These are phyloP conservation scores for Talaromyces sp. DNA, from an alignment of 2,329 filamentous ascomycete species.

Conservation along the genomic window DNA sequence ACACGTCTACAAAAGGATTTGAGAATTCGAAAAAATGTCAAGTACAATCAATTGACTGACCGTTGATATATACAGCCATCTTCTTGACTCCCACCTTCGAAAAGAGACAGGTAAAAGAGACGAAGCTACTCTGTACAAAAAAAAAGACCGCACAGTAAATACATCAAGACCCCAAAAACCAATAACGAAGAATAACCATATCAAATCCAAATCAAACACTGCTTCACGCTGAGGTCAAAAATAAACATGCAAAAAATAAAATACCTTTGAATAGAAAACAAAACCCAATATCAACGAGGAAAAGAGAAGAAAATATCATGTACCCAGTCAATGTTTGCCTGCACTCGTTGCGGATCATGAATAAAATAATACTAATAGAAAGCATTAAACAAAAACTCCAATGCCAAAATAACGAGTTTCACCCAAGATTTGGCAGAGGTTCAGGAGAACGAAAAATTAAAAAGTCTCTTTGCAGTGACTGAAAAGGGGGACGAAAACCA, in stretches of 20 bases:
- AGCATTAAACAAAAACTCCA: conserved; percentile 20
- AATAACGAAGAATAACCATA: conserved; percentile 1
- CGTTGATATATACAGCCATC: conserved; percentile 11
- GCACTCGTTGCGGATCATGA: conserved; percentile 1
- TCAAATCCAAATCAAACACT: conserved; percentile 14
- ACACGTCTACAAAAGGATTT: no score
- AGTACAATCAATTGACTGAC: conserved; percentile 11
- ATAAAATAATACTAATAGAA: conserved; percentile 10
- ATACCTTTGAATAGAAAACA: conserved; percentile 13
- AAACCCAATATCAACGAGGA: conserved; percentile 18
- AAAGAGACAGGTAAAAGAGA: not conserved
- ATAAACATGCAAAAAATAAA: conserved; percentile 17
- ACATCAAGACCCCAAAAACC: not conserved
- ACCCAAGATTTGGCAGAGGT: not conserved
- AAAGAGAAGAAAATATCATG: conserved; percentile 18
- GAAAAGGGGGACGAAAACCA: conserved; percentile 11
- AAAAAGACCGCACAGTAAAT: conserved; percentile 3
- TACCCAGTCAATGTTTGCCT: not conserved
- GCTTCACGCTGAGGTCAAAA: conserved; percentile 2
- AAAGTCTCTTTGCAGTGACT: conserved; percentile 1
- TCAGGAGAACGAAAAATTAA: conserved; percentile 7
- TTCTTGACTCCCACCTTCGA: not conserved
- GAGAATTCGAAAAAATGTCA: not conserved
- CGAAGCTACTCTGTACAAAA: conserved; percentile 1
- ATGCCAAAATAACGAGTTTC: not conserved